Evolutionary conservation across 805 yeast genomes (phyloP), one percentile per base, ranked within the genome.

Genomic region (Wickerhamomyces silvicola): DNA sequence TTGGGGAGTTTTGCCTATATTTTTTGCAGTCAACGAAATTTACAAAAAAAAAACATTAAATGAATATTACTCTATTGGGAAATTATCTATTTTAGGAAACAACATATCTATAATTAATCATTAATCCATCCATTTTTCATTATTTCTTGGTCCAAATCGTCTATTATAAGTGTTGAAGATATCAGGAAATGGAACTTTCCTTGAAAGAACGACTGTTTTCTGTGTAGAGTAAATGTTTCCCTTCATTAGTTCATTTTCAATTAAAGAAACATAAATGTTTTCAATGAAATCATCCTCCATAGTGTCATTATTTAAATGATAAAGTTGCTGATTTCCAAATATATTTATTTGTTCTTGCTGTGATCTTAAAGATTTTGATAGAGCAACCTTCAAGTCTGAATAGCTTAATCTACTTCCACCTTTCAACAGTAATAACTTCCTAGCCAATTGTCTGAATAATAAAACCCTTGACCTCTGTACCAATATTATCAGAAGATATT

Each of bases 211-310:
- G 3, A 66, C 57, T 5, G 59, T 53, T 24, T 64, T 54, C 8
- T 59, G 48, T 22, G 64, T 50, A 1, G 72, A 60, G 22, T 64
- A 57, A 0, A 73, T 45, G 36, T 75, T 75, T 0, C 78, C 81
- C 38, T 66, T 71, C 22, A 77, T 43, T 12, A 74, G 47, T 34
- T 69, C 72, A 35, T 70, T 72, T 38, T 72, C 79, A 24, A 72
- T 66, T n/a, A 77, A 43, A 2, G 72, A 54, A 10, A 70, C 57
- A 28, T 75, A 50, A 7, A 75, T 42, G 32, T 72, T 75, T 37
- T 75, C 81, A 9, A 67, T 61, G 23, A 67, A 55, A 10, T 45
- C 30, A 37, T 70, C 74, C 25, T 62, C 57, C n/a, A 57, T 33
- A 3, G 36, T 19, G 3, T 37, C 44, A 5, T 31, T 23, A n/a